Evolutionary conservation across 306 rosid genomes (phyloP).

Genomic region (Purshia tridentata): DNA sequence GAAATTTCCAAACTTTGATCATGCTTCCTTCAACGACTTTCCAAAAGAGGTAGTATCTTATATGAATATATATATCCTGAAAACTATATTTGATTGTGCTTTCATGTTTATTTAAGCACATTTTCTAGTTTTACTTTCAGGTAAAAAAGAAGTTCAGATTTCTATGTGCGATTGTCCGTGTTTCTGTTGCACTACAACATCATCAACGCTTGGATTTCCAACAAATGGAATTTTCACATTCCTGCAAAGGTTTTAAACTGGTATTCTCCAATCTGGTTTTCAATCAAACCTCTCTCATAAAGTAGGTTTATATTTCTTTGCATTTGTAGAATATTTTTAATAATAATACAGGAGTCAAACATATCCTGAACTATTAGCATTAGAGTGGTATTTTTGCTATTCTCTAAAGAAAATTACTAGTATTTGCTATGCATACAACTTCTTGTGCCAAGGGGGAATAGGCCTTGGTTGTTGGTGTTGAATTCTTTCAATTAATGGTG

Average conservation of each 20-base stretch:
- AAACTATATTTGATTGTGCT: not conserved
- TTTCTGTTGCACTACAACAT: constrained; percentile 31
- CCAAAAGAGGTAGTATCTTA: constrained; percentile 29
- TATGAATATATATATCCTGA: not conserved
- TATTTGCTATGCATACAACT: not conserved
- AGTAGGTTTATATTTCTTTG: constrained; percentile 3
- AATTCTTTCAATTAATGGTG: not conserved
- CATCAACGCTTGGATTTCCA: constrained; percentile 12
- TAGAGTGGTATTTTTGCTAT: not conserved
- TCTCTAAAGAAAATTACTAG: not conserved
- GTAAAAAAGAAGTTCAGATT: constrained; percentile 29
- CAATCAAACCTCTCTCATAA: not conserved
- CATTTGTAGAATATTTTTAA: not conserved
- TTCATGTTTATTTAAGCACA: not conserved
- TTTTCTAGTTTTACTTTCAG: constrained; percentile 14
- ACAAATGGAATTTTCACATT: constrained; percentile 13
- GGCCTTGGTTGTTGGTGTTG: not conserved
- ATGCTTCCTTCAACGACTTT: constrained; percentile 20
- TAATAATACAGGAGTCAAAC: not conserved
- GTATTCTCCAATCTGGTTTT: constrained; percentile 15
- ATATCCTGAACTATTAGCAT: constrained; percentile 2
- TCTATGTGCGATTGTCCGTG: constrained; percentile 39
- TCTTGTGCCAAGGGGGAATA: not conserved
- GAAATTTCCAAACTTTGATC: constrained; percentile 36
- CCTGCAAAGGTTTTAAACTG: constrained; percentile 25